These are phyloP conservation scores for Guillardia theta DNA, from an alignment of 78 protist species.

Conservation along the genomic window DNA sequence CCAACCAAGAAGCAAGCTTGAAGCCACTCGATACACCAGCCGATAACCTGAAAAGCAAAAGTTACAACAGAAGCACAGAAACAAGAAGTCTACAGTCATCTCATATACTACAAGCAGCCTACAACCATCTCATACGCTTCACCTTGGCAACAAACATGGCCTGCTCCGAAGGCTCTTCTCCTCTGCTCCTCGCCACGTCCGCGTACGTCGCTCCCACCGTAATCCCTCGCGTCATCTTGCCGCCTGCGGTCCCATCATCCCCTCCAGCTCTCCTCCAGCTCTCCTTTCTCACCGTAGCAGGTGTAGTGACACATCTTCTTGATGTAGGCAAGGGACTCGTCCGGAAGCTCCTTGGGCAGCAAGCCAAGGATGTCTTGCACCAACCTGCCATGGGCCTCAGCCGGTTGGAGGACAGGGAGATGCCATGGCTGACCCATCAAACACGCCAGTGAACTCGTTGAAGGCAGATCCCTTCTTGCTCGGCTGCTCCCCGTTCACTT, in stretches of 20 bases:
- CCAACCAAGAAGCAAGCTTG: constrained; percentile 89
- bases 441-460: no score
- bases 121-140: no score
- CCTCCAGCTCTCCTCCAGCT: no score
- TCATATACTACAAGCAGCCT: no score
- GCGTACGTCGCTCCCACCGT: constrained; percentile 63
- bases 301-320: neutral
- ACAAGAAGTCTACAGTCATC: no score
- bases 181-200: neutral
- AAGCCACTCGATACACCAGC: constrained; percentile 90
- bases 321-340: neutral
- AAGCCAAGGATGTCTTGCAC: neutral
- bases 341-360: neutral
- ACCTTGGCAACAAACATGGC: no score
- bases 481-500: no score
- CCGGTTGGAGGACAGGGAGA: no score
- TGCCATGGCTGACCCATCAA: no score
- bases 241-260: constrained; percentile 45
- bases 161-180: constrained; percentile 55
- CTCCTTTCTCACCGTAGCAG: neutral
- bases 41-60: constrained; percentile 71
- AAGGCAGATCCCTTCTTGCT: no score
- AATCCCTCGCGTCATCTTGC: constrained; percentile 89
- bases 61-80: no score
- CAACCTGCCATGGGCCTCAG: neutral